A percentile compares a stretch with the other conserved stretches of the same genome.
phyloP scores from a whole-genome alignment of 345 rosid species.

The Salix exigua region DNA sequence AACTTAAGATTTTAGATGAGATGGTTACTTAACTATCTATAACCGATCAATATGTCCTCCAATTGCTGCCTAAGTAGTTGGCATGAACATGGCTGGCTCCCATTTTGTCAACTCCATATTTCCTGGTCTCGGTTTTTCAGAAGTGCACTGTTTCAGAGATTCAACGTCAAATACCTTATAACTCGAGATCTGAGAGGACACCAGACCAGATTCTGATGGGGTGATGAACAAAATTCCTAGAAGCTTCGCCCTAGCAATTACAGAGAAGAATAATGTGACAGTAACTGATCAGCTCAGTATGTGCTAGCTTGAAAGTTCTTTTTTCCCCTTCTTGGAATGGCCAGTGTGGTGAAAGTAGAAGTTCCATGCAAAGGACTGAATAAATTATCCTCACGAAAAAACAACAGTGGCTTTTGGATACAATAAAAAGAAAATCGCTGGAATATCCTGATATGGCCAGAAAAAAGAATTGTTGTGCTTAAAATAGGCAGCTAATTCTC shows the following conservation, averaged over 20 bases:
- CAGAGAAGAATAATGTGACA: neutral
- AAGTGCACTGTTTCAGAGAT: neutral
- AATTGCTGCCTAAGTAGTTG: no score
- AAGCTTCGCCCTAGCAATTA: neutral
- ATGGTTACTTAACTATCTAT: no score
- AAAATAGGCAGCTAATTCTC: neutral
- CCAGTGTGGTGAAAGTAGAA: neutral
- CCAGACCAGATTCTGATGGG: neutral
- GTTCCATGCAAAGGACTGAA: neutral
- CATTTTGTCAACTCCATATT: neutral
- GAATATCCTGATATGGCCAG: neutral
- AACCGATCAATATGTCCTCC: no score
- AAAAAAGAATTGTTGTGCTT: neutral
- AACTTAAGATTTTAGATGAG: no score
- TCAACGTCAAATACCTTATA: neutral
- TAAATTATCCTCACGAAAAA: neutral
- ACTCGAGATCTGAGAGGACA: neutral
- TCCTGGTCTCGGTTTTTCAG: neutral
- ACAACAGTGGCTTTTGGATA: neutral
- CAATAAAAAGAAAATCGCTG: neutral
- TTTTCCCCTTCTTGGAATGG: neutral
- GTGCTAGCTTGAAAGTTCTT: neutral
- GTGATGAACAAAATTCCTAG: neutral
- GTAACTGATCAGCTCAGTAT: neutral
- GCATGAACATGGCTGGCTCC: neutral